Percentiles rank a stretch among this genome's conserved stretches.
Conservation (phyloP, 768 basidiomycete species). For the Lentinula sp. region DNA sequence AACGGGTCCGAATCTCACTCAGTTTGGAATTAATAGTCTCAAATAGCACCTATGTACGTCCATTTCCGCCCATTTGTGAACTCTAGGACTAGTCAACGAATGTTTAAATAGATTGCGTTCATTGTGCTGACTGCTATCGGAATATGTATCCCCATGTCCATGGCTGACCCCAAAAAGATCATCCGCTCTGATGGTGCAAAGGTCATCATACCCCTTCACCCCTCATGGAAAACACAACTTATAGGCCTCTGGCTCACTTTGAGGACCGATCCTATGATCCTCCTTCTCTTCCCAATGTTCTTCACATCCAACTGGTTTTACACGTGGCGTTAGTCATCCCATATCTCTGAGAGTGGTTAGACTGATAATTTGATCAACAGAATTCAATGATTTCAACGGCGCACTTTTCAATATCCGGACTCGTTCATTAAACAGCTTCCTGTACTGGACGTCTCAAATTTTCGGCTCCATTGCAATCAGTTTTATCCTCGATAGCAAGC, state of each 20-base stretch:
- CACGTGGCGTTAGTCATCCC: constrained; percentile 62
- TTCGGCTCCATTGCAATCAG: constrained; percentile 70
- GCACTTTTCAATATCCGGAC: constrained; percentile 77
- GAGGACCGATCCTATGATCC: constrained; percentile 62
- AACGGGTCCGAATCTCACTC: neutral
- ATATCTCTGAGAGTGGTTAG: neutral
- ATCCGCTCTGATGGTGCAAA: constrained; percentile 71
- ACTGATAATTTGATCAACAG: constrained; percentile 24
- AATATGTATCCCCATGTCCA: constrained; percentile 55
- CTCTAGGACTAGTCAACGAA: constrained; percentile 1
- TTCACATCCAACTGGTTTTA: constrained; percentile 84
- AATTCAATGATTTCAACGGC: constrained; percentile 78
- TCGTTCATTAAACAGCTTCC: constrained; percentile 67
- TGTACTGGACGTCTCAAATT: constrained; percentile 80
- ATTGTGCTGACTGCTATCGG: constrained; percentile 68
- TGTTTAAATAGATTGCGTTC: constrained; percentile 62
- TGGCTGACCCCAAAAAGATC: constrained; percentile 70
- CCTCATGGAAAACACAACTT: constrained; percentile 75
- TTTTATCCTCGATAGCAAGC: constrained; percentile 52
- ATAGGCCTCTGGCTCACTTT: constrained; percentile 63
- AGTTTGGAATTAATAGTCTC: constrained; percentile 33
- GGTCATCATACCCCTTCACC: constrained; percentile 54
- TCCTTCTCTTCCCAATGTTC: constrained; percentile 82
- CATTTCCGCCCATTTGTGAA: neutral
- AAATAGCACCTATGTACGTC: constrained; percentile 69